Evolutionary conservation across 768 basidiomycete genomes (phyloP).

Genomic region (Rhizopogon vesiculosus): DNA sequence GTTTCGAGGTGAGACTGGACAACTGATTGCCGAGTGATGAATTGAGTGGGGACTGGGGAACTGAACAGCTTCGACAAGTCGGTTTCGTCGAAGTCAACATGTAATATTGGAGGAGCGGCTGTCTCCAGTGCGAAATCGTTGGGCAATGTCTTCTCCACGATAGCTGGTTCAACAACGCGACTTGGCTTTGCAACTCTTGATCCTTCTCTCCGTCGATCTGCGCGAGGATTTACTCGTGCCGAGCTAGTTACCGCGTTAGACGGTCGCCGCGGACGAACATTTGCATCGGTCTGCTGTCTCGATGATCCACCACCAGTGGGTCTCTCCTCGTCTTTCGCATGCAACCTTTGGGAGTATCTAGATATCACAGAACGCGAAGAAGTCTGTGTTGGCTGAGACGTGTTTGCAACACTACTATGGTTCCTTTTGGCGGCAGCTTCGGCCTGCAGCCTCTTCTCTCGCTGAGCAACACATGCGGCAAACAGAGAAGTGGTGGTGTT

Average conservation of each 20-base stretch:
- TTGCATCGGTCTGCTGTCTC: neutral
- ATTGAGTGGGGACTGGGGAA: slow-evolving; percentile 3
- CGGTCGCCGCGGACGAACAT: neutral
- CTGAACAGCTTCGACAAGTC: slow-evolving; percentile 2
- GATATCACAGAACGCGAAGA: neutral
- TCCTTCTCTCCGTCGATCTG: neutral
- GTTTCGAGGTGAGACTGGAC: neutral
- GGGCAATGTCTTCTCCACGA: neutral
- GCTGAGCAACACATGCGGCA: slow-evolving; percentile 1
- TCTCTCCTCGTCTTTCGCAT: neutral
- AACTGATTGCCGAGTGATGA: neutral
- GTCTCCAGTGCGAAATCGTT: neutral
- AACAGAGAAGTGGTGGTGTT: neutral
- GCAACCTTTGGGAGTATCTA: neutral
- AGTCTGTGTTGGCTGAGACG: neutral
- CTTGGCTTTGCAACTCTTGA: neutral
- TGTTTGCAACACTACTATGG: neutral
- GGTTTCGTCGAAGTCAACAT: neutral
- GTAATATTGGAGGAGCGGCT: neutral
- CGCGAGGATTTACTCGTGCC: neutral
- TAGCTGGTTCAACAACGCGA: neutral
- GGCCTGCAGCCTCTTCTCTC: neutral
- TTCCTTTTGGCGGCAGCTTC: neutral
- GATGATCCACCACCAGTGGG: neutral
- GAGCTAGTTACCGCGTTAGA: neutral